phyloP scores from a whole-genome alignment of 768 basidiomycete species.

The Nidularia pulvinata region DNA sequence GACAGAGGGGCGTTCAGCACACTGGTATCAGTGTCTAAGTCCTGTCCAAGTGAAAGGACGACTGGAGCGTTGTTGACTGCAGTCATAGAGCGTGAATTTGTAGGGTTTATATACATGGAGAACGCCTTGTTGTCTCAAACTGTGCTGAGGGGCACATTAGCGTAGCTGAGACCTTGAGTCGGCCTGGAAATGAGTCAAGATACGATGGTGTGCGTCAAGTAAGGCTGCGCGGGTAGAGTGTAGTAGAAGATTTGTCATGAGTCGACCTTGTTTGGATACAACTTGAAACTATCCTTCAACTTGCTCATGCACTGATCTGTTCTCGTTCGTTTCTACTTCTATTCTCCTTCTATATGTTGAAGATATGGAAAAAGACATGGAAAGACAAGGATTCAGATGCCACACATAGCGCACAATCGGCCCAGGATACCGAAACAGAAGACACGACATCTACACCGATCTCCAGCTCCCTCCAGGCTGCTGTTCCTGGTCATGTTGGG shows the following conservation, averaged over 20 bases:
- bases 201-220: no score
- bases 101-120: slow-evolving; percentile 1
- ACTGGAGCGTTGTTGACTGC: slow-evolving; percentile 32
- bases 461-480: slow-evolving; percentile 7
- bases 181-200: no score
- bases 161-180: no score
- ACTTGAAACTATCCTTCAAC: no score
- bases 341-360: slow-evolving; percentile 33
- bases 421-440: slow-evolving; percentile 1
- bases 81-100: background rate
- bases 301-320: no score
- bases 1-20: slow-evolving; percentile 9
- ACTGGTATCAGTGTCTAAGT: slow-evolving; percentile 13
- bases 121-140: background rate
- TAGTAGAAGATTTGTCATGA: no score
- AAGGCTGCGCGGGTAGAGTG: no score
- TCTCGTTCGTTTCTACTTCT: no score
- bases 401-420: slow-evolving; percentile 1
- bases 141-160: background rate
- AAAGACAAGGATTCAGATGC: slow-evolving; percentile 24
- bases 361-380: slow-evolving; percentile 51
- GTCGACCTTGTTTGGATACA: no score
- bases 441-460: slow-evolving; percentile 21
- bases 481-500: background rate
- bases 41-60: slow-evolving; percentile 27